Evolutionary conservation across 2,329 filamentous ascomycete species (phyloP), one percentile per base, ranked within the genome.

Genomic region (Colletotrichum sojae): DNA sequence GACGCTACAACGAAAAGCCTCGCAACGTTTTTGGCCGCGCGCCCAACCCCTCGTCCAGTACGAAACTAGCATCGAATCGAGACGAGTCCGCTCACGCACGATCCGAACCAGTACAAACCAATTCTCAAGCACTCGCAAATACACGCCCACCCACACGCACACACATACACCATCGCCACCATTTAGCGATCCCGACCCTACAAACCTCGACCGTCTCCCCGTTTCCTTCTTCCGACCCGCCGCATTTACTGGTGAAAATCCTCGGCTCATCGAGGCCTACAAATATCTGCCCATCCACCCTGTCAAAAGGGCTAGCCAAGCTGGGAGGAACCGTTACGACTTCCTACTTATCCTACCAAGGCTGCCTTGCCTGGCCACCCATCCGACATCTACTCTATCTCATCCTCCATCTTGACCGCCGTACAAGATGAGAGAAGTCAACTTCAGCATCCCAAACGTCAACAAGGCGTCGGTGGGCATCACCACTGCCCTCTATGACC

Each of bases 391-490:
- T 22, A 54, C 18, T 16, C 25, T 20, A 49, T 40, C 51, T 36
- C 36, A 27, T 15, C 45, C 46, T 18, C 39, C 64, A 48, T 40
- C 43, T 59, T 58, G 51, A 67, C 20, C 43, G 52, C 56, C 43
- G 20, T 59, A 72, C 89, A 95, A 81, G 83, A 99, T 99, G 96
- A 94, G 96, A 86, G 96, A 99, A 89, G 95, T 97, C 85, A 98
- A 98, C 84, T 98, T 98, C 84, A 98, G 95, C 85, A 98, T 98
- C 80, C 95, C 96, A 63, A 98, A 96, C 88, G 94, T 97, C 89
- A 98, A 98, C 84, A 98, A 98, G 92, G 96, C 96, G 78, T 97
- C 95, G 68, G 95, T 97, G 78, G 95, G 95, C 83, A 99, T 99
- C 84, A 99, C 96, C 74, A 98, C 96, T 66, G 97, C 96, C 80